Evolutionary conservation across 441 rosid species (phyloP), one percentile per base, ranked within the genome.

Genomic region (Flueggea neowawraea): DNA sequence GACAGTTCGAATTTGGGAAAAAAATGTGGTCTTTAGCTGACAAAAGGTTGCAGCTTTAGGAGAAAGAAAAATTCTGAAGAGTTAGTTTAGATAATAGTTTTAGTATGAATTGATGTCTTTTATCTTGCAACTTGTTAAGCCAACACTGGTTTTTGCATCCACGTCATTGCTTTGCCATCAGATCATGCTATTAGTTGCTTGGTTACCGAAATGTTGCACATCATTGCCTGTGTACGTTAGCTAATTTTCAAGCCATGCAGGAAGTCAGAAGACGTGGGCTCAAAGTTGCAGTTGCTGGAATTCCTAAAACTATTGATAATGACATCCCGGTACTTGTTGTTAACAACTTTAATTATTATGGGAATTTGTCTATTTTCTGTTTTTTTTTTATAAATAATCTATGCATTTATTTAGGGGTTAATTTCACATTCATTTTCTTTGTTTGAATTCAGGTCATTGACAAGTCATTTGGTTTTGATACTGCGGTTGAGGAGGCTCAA

Each of bases 401-500:
- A 16, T 55, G 22, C 8, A 57, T 28, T 56, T 54, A 22, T 57
- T 28, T 43, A 45, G 32, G 12, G 16, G 15, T 5, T 68, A 65
- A 62, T 54, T 61, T 65, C 49, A 47, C 57, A 31, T 65, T 32
- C 36, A 31, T n/a, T 60, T 62, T 39, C 47, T 31, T 51, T 16
- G 22, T 64, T 54, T 54, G 68, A 56, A 36, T 72, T 64, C 71
- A 90, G 97, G 95, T 90, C 45, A 90, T 90, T 68, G 97, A 87
- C 78, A 90, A 71, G 63, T 90, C 95, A 49, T 90, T 90, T 60
- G 97, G 92, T 60, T 90, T 90, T 65, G 89, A 90, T 71, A 71
- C 88, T 75, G 97, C 97, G 50, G 95, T 90, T 51, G 97, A 90
- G 78, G 95, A 90, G 81, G 95, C 92, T 77, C 95, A 85, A 68